Evolutionary conservation across 176 grass and related monocot species (phyloP), one percentile per base, ranked within the genome.

Genomic region (Tillandsia fasciculata): DNA sequence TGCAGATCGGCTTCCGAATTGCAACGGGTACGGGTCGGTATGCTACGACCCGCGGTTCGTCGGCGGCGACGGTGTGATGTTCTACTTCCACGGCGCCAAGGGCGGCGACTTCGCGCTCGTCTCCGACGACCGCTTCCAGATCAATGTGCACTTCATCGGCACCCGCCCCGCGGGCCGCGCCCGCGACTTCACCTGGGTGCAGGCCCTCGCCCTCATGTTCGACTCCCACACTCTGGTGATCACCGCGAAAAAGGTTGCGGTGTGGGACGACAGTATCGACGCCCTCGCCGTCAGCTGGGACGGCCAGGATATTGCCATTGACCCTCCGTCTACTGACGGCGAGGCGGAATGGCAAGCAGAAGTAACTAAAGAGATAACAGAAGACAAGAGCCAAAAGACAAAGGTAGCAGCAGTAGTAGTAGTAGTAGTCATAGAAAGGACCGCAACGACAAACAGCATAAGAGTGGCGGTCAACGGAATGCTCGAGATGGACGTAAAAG

Each of bases 91-190:
- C 14, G 81, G 81, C 50, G 50, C 27, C 27, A 78, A 70, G 2
- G 70, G 65, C 1, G 81, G 81, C 5, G 76, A 84, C 27, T 84
- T 84, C 52, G 75, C 81, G 15, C 70, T 84, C 1, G 81, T 84
- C 48, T 74, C 81, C n/a, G 81, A 84, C 27, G 64, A 79, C 26
- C 48, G 12, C 7, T 79, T 84, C 76, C 81, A 84, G 76, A 84
- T 84, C 75, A 84, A 84, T 52, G 81, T 51, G n/a, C 81, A 84
- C 70, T 84, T 84, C 76, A 84, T 84, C 27, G 81, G 81, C 26
- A 70, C 26, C 6, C 51, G 64, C 23, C 81, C 81, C 0, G 54
- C 70, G 26, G 70, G 76, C 23, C 26, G 81, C 3, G 14, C 65
- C 4, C 65, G 81, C 4, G 81, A 84, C 65, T 84, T 79, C 76